Percentiles rank a stretch among this genome's conserved stretches.
Conservation (phyloP, 2,329 filamentous ascomycete species). For the Metarhizium rileyi region DNA sequence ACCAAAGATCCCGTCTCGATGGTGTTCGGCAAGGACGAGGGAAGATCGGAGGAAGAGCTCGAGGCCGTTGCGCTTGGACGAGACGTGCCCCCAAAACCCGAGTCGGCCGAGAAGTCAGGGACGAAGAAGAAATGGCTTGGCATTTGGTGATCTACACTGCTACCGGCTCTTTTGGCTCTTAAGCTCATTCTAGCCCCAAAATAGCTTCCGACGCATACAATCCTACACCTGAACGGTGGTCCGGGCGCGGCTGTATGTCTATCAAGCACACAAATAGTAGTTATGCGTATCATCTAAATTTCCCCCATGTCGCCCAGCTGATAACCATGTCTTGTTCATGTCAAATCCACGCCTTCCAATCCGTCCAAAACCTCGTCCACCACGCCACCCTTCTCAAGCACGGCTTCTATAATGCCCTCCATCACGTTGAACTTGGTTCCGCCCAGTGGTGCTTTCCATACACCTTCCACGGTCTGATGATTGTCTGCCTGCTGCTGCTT, state of each 20-base stretch:
- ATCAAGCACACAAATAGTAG: neutral
- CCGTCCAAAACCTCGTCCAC: constrained; percentile 79
- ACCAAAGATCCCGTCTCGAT: constrained; percentile 44
- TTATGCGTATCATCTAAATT: neutral
- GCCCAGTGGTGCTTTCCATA: constrained; percentile 80
- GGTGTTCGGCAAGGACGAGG: constrained; percentile 29
- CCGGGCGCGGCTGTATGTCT: neutral
- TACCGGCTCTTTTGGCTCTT: neutral
- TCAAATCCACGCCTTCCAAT: constrained; percentile 64
- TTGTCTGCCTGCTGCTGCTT: constrained; percentile 32
- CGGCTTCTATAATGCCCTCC: constrained; percentile 64
- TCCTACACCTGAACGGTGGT: neutral
- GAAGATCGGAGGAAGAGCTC: constrained; percentile 25
- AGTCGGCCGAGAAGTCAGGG: constrained; percentile 18
- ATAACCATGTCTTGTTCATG: constrained; percentile 25
- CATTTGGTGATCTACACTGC: constrained; percentile 51
- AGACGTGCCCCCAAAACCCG: constrained; percentile 20
- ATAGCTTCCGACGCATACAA: neutral
- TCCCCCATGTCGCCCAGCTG: neutral
- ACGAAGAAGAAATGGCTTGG: constrained; percentile 71
- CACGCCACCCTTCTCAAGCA: constrained; percentile 67
- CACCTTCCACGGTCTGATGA: constrained; percentile 50
- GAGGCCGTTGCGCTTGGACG: constrained; percentile 27
- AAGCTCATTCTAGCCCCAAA: neutral
- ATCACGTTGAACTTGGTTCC: constrained; percentile 70